These are phyloP conservation scores for Populus hybrid DNA, from an alignment of 441 rosid genomes.

Conservation along the genomic window DNA sequence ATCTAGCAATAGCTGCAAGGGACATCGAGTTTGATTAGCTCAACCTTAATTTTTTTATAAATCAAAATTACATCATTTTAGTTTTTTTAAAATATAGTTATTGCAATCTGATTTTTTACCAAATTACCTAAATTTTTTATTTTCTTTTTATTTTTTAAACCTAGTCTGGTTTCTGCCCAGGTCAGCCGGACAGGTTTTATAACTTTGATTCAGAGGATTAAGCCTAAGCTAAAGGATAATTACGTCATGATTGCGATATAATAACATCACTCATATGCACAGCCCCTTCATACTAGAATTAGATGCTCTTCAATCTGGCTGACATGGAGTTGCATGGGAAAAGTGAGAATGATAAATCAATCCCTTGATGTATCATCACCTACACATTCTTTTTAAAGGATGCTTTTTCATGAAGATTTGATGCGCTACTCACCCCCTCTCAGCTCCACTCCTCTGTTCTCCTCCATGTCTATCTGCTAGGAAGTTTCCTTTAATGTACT, in stretches of 20 bases:
- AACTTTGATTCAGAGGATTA: rapidly evolving
- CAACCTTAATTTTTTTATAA: no score
- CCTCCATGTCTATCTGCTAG: conserved; percentile 5
- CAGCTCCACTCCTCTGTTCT: background rate
- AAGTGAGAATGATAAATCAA: background rate
- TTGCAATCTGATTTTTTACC: no score
- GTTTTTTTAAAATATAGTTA: no score
- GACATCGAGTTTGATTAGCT: no score
- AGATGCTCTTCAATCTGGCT: background rate
- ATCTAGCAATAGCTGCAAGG: no score
- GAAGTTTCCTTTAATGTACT: conserved; percentile 37
- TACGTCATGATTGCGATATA: background rate
- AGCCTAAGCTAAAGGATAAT: background rate
- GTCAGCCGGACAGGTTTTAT: no score
- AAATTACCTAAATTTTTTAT: rapidly evolving
- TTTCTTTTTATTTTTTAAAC: no score
- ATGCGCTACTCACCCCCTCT: background rate
- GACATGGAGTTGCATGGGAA: background rate
- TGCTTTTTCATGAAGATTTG: background rate
- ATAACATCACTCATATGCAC: background rate
- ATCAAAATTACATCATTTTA: no score
- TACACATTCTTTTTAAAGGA: background rate
- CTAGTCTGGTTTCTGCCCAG: no score
- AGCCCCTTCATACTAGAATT: background rate
- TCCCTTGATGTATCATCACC: background rate